Percentiles rank a stretch among this genome's conserved stretches.
These are phyloP conservation scores for Linnemannia exigua DNA, from an alignment of 192 early-diverging fungal species.

Conservation along the genomic window DNA sequence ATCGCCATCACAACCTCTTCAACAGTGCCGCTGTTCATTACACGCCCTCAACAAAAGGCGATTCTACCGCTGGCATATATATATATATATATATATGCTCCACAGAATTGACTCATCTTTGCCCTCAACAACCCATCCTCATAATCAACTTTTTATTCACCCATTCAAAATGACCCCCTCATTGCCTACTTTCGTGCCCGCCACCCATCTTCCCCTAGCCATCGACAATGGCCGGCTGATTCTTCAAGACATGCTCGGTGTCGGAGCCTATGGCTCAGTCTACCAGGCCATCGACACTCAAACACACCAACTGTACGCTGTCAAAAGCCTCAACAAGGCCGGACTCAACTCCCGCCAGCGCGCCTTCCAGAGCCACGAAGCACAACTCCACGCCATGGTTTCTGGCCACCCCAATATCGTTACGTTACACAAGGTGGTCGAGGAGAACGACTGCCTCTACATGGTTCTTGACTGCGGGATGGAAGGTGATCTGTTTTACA, in stretches of 20 bases:
- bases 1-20: background rate
- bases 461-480: slow-evolving; percentile 82
- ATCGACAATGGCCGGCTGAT: slow-evolving; percentile 58
- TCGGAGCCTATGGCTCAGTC: slow-evolving; percentile 84
- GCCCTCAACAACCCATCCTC: background rate
- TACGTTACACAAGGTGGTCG: slow-evolving; percentile 74
- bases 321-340: slow-evolving; percentile 81
- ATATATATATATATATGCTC: too few relatives aligned
- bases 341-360: slow-evolving; percentile 69
- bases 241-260: slow-evolving; percentile 70
- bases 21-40: background rate
- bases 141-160: background rate
- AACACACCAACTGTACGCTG: slow-evolving; percentile 71
- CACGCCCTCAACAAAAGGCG: background rate
- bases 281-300: slow-evolving; percentile 74
- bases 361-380: slow-evolving; percentile 75
- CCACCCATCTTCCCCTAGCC: slow-evolving; percentile 21
- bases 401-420: slow-evolving; percentile 79
- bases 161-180: slow-evolving; percentile 35
- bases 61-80: background rate
- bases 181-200: background rate
- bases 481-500: slow-evolving; percentile 95
- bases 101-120: background rate
- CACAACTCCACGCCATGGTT: slow-evolving; percentile 72
- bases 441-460: slow-evolving; percentile 71